Evolutionary conservation across 768 basidiomycete genomes (phyloP).

Genomic region (Lactifluus subvellereus): DNA sequence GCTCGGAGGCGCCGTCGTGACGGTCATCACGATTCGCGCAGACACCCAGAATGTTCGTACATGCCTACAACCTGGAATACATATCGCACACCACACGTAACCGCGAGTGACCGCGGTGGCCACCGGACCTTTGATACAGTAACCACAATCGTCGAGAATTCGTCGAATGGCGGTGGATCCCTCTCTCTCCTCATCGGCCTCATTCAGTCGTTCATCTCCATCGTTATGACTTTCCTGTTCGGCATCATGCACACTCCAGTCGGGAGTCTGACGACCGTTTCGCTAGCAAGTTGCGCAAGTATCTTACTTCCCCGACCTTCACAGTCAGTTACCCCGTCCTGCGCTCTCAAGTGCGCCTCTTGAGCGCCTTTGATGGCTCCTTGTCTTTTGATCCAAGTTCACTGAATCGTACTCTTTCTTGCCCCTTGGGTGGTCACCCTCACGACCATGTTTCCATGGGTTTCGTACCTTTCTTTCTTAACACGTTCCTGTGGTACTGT

Average conservation of each 20-base stretch:
- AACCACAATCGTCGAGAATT: conserved; percentile 79
- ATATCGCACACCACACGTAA: conserved; percentile 88
- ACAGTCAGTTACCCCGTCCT: conserved; percentile 89
- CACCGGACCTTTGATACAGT: conserved; percentile 93
- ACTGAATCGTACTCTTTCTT: conserved; percentile 98
- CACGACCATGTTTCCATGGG: conserved; percentile 99
- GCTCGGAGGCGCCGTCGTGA: conserved; percentile 93
- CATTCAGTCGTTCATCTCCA: conserved; percentile 93
- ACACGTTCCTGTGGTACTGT: conserved; percentile 99
- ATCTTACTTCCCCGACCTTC: conserved; percentile 97
- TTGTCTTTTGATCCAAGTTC: conserved; percentile 95
- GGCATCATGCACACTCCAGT: conserved; percentile 92
- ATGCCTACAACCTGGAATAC: conserved; percentile 98
- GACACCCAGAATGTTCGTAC: conserved; percentile 94
- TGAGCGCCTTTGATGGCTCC: conserved; percentile 81
- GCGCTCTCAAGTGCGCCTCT: conserved; percentile 55
- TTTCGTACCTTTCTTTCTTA: conserved; percentile 92
- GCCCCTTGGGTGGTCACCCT: conserved; percentile 87
- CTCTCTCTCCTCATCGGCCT: conserved; percentile 90
- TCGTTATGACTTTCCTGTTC: conserved; percentile 80
- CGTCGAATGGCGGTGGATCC: conserved; percentile 49
- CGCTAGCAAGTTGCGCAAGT: conserved; percentile 90
- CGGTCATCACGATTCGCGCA: conserved; percentile 91
- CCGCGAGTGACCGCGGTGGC: too few relatives aligned
- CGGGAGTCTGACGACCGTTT: conserved; percentile 99